Evolutionary conservation across 257 asterid genomes (phyloP).

Genomic region (Misopates orontium): DNA sequence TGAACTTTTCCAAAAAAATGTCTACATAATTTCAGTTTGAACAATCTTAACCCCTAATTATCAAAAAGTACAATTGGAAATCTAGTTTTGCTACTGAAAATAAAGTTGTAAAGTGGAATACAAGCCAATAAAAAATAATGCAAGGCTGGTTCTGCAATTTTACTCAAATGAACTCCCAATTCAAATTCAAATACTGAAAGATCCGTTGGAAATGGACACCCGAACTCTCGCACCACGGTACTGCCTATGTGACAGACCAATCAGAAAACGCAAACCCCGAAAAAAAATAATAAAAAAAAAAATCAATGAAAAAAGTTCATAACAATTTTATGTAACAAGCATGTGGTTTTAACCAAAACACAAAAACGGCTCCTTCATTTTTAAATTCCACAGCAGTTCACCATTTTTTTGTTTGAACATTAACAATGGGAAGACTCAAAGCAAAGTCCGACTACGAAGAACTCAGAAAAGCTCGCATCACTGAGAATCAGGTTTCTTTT

Average conservation of each 20-base stretch:
- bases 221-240: background rate
- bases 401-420: background rate
- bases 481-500: constrained; percentile 56
- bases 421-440: constrained; percentile 55
- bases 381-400: background rate
- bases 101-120: too few relatives aligned
- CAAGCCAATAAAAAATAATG: too few relatives aligned
- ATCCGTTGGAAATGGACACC: constrained; percentile 16
- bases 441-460: constrained; percentile 59
- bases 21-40: too few relatives aligned
- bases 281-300: background rate
- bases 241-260: constrained; percentile 5
- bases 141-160: too few relatives aligned
- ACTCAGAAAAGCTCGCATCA: constrained; percentile 58
- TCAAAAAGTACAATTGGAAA: too few relatives aligned
- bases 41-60: too few relatives aligned
- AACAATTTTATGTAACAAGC: constrained; percentile 10
- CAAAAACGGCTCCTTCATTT: constrained; percentile 12
- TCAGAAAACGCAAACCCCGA: background rate
- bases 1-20: too few relatives aligned
- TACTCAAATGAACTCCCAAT: too few relatives aligned
- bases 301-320: background rate
- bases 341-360: background rate
- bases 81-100: too few relatives aligned
- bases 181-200: constrained; percentile 33